These are phyloP conservation scores for Chrysoporthe austroafricana DNA, from an alignment of 2,329 filamentous ascomycete species.

Conservation along the genomic window DNA sequence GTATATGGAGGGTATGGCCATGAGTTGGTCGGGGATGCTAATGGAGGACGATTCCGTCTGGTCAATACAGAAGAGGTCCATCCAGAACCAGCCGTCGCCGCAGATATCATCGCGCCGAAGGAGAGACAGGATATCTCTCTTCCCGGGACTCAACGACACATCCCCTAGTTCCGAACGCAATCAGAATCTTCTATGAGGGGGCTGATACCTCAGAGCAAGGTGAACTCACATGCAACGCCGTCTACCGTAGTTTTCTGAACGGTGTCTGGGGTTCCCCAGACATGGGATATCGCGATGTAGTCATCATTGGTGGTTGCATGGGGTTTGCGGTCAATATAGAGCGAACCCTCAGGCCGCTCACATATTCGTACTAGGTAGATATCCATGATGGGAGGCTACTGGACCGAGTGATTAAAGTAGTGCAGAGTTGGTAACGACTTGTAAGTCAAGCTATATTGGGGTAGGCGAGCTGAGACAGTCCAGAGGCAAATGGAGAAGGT, in stretches of 20 bases:
- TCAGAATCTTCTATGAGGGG: neutral
- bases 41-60: neutral
- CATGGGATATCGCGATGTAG: neutral
- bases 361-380: neutral
- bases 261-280: neutral
- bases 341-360: neutral
- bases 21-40: neutral
- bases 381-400: neutral
- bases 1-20: neutral
- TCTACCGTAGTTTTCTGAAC: neutral
- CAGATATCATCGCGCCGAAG: neutral
- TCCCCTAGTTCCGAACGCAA: neutral
- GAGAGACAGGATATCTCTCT: neutral
- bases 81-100: neutral
- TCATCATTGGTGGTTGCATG: neutral
- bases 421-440: too few relatives aligned
- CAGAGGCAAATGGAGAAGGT: too few relatives aligned
- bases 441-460: too few relatives aligned
- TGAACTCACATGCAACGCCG: neutral
- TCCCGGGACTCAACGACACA: neutral
- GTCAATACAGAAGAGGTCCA: neutral
- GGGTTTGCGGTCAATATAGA: neutral
- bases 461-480: too few relatives aligned
- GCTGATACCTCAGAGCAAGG: neutral
- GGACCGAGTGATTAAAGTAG: too few relatives aligned